Evolutionary conservation across 2,329 filamentous ascomycete species (phyloP).

Genomic region (Fonsecaea multimorphosa): DNA sequence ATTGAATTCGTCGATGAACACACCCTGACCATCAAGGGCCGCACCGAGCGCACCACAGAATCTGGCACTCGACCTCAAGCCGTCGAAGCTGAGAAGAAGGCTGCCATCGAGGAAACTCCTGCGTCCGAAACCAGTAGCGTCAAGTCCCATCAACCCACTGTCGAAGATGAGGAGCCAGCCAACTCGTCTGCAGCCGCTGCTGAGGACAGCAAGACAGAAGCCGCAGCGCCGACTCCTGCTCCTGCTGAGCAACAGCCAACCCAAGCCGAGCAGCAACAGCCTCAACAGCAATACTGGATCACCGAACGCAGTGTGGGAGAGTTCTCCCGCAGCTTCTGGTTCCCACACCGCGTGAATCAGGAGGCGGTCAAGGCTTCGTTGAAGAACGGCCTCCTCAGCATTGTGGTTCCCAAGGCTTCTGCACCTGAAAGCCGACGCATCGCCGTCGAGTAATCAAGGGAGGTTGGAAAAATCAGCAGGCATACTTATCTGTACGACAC

Average conservation of each 20-base stretch:
- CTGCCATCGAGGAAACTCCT: conserved; percentile 31
- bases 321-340: conserved; percentile 65
- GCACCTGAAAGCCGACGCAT: conserved; percentile 59
- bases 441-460: conserved; percentile 57
- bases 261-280: conserved; percentile 38
- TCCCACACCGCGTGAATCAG: conserved; percentile 64
- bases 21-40: conserved; percentile 55
- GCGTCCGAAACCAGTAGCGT: conserved; percentile 35
- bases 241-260: conserved; percentile 37
- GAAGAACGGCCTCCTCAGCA: conserved; percentile 65
- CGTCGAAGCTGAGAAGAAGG: conserved; percentile 32
- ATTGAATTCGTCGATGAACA: conserved; percentile 57
- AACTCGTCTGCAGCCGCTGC: conserved; percentile 30
- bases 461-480: neutral
- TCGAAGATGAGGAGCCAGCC: conserved; percentile 51
- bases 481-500: conserved; percentile 22
- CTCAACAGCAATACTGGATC: conserved; percentile 61
- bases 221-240: conserved; percentile 44
- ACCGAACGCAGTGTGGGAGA: conserved; percentile 65
- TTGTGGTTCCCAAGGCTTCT: conserved; percentile 65
- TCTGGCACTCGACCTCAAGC: conserved; percentile 35
- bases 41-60: conserved; percentile 48
- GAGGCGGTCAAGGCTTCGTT: conserved; percentile 66
- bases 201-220: conserved; percentile 32
- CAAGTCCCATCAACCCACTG: conserved; percentile 49